These are phyloP conservation scores for Kwoniella pini DNA, from an alignment of 768 basidiomycete genomes.

Conservation along the genomic window DNA sequence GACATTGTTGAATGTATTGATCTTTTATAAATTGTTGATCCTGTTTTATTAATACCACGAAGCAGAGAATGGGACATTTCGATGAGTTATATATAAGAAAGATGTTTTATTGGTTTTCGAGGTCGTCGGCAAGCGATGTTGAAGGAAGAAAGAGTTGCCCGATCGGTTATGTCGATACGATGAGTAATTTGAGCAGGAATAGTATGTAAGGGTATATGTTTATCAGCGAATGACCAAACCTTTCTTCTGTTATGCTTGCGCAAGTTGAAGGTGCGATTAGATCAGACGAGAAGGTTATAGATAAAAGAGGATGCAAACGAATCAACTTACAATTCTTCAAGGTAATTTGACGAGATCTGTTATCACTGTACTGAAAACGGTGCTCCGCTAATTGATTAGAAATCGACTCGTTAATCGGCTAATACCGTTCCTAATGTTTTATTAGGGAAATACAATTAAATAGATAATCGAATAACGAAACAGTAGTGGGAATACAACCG, in stretches of 20 bases:
- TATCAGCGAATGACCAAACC: background rate
- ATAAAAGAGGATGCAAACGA: background rate
- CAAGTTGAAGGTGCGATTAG: background rate
- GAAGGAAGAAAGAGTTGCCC: background rate
- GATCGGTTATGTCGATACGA: background rate
- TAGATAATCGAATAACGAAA: too few species aligned
- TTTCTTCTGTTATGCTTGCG: too few species aligned
- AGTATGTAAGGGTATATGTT: too few species aligned
- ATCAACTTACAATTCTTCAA: background rate
- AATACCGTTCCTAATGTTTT: constrained; percentile 2
- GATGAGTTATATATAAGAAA: too few species aligned
- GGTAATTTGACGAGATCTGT: background rate
- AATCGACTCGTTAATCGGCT: constrained; percentile 1
- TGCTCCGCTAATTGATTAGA: constrained; percentile 9
- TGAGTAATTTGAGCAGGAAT: too few species aligned
- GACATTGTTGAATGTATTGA: constrained; percentile 13
- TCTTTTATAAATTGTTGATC: background rate
- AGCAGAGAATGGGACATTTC: too few species aligned
- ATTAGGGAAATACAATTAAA: too few species aligned
- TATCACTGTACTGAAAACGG: background rate
- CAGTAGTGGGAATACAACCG: too few species aligned
- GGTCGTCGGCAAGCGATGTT: background rate
- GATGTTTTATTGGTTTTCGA: too few species aligned
- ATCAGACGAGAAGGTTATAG: background rate
- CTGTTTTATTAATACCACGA: too few species aligned